phyloP scores from a whole-genome alignment of 371 early-diverging fungal species.

The Nematocida sp. region DNA sequence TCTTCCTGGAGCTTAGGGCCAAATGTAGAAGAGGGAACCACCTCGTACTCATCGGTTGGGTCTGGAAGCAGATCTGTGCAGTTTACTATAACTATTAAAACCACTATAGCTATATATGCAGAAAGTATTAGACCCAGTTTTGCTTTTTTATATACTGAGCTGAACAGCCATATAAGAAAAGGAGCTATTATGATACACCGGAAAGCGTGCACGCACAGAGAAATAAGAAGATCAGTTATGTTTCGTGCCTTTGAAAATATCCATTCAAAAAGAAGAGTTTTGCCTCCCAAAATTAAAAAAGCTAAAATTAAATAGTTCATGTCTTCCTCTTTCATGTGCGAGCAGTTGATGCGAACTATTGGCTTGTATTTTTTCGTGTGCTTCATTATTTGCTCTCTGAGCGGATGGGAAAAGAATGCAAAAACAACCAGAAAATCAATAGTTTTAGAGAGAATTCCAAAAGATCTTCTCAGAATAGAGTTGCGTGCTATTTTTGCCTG shows the following conservation, averaged over 20 bases:
- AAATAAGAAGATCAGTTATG: background rate
- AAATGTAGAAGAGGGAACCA: slow-evolving; percentile 9
- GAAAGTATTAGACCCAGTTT: slow-evolving; percentile 28
- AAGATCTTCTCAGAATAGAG: background rate
- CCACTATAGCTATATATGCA: slow-evolving; percentile 20
- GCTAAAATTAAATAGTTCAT: slow-evolving; percentile 12
- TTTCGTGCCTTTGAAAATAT: slow-evolving; percentile 1
- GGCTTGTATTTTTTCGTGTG: background rate
- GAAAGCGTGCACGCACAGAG: background rate
- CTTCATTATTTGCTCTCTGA: slow-evolving; percentile 14
- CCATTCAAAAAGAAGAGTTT: slow-evolving; percentile 21
- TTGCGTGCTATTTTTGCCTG: slow-evolving; percentile 10
- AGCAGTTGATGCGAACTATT: slow-evolving; percentile 20
- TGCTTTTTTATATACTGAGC: slow-evolving; percentile 47
- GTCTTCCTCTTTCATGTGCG: slow-evolving; percentile 40
- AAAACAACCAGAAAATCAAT: slow-evolving; percentile 37
- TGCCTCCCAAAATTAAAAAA: slow-evolving; percentile 18
- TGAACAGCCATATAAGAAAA: slow-evolving; percentile 42
- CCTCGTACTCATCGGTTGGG: background rate
- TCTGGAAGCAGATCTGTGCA: slow-evolving; percentile 43
- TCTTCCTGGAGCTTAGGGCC: slow-evolving; percentile 6
- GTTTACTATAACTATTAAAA: slow-evolving; percentile 36
- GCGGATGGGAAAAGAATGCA: slow-evolving; percentile 36
- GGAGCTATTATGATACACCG: slow-evolving; percentile 32
- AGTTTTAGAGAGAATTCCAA: slow-evolving; percentile 3